These are phyloP conservation scores for Clonostachys sp. DNA, from an alignment of 2,329 filamentous ascomycete species.

Conservation along the genomic window DNA sequence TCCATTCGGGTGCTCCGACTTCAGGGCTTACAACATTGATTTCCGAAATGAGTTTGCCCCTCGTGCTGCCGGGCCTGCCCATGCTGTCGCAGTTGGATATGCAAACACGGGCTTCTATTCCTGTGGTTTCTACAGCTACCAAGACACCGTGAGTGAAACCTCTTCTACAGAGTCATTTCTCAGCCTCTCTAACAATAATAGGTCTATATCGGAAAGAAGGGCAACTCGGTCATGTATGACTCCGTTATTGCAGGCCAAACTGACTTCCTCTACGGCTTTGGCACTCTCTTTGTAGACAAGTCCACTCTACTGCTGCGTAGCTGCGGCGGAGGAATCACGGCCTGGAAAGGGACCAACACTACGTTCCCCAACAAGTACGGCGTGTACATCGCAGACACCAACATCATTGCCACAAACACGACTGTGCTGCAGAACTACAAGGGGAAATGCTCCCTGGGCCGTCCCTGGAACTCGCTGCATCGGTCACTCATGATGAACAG, in stretches of 20 bases:
- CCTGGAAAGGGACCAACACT: constrained; percentile 63
- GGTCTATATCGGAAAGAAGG: constrained; percentile 63
- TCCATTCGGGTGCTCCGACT: constrained; percentile 59
- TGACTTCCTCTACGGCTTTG: constrained; percentile 67
- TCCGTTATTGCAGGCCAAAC: constrained; percentile 59
- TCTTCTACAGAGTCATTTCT: too few relatives aligned
- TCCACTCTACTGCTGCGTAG: constrained; percentile 49
- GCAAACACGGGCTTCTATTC: constrained; percentile 66
- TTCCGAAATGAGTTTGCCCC: constrained; percentile 56
- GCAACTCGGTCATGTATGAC: constrained; percentile 60
- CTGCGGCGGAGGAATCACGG: constrained; percentile 64
- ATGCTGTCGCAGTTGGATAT: constrained; percentile 56
- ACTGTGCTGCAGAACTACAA: constrained; percentile 24
- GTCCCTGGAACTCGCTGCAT: constrained; percentile 59
- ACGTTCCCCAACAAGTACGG: constrained; percentile 64
- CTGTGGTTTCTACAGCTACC: constrained; percentile 62
- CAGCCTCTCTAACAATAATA: constrained; percentile 15
- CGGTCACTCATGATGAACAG: constrained; percentile 51
- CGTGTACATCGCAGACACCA: constrained; percentile 55
- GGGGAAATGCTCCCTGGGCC: constrained; percentile 50
- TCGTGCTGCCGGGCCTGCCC: constrained; percentile 45
- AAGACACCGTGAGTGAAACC: constrained; percentile 50
- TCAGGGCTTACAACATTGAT: constrained; percentile 63
- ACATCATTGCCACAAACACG: constrained; percentile 49
- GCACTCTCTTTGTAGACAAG: constrained; percentile 55